A percentile compares a stretch with the other conserved stretches of the same genome.
These are phyloP conservation scores for Xylaria acuta DNA, from an alignment of 495 filamentous ascomycete species.

Conservation along the genomic window DNA sequence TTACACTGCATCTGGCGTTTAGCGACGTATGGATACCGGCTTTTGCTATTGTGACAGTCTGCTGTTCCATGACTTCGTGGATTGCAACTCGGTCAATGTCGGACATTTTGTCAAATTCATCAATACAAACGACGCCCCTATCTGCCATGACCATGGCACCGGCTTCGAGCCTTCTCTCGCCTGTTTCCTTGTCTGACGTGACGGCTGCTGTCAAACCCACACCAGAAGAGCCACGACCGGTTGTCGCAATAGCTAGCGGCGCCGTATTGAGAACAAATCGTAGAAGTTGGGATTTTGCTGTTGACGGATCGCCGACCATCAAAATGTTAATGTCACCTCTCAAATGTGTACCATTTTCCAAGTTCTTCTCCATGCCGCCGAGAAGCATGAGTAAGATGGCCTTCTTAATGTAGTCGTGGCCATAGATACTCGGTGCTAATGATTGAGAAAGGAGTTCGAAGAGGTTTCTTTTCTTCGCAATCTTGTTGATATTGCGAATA, in stretches of 20 bases:
- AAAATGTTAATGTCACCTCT: conserved; percentile 99
- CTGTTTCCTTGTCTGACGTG: conserved; percentile 96
- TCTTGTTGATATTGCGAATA: conserved; percentile 97
- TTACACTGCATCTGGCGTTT: conserved; percentile 95
- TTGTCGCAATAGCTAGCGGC: conserved; percentile 95
- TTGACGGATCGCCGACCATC: conserved; percentile 99
- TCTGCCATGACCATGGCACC: conserved; percentile 99
- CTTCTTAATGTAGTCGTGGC: conserved; percentile 98
- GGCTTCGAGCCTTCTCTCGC: conserved; percentile 91
- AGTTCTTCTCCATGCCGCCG: conserved; percentile 98
- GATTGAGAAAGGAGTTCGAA: conserved; percentile 96
- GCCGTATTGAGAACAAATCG: conserved; percentile 98
- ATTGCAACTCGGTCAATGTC: conserved; percentile 98
- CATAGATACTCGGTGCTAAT: conserved; percentile 95
- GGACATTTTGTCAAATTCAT: conserved; percentile 99
- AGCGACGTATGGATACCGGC: conserved; percentile 98
- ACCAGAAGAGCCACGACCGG: conserved; percentile 94
- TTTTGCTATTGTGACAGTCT: conserved; percentile 98
- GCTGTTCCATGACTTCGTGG: conserved; percentile 99
- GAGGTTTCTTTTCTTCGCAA: conserved; percentile 92
- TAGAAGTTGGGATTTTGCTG: conserved; percentile 95
- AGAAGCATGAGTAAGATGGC: conserved; percentile 96
- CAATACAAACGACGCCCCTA: conserved; percentile 97
- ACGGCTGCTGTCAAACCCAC: conserved; percentile 98
- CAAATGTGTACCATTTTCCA: conserved; percentile 97